Percentiles rank a stretch among this genome's conserved stretches.
These are phyloP conservation scores for Diaporthe citrichinensis DNA, from an alignment of 2,329 filamentous ascomycete genomes.

Conservation along the genomic window DNA sequence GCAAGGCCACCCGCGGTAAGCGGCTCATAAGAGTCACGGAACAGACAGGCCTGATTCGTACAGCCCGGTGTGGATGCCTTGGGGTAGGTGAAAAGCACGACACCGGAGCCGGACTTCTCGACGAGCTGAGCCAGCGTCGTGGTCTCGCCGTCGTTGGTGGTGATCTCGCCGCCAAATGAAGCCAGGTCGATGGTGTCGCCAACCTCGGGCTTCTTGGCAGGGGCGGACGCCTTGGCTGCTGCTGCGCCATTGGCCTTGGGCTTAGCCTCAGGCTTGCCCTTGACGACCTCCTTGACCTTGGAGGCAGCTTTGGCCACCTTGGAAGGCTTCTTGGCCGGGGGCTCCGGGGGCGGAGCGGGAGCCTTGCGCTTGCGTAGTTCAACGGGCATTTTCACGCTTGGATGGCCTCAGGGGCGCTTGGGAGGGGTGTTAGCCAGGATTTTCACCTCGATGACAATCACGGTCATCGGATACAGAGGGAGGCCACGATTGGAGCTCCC, in stretches of 20 bases:
- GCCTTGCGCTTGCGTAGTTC: constrained; percentile 75
- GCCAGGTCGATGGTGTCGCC: constrained; percentile 71
- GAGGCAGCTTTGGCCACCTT: constrained; percentile 55
- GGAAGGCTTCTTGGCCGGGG: constrained; percentile 62
- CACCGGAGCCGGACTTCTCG: constrained; percentile 85
- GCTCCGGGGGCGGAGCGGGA: constrained; percentile 60
- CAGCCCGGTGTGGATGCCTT: constrained; percentile 95
- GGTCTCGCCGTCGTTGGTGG: constrained; percentile 87
- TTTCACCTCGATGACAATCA: not conserved
- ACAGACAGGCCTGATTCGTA: constrained; percentile 92
- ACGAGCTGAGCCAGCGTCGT: constrained; percentile 86
- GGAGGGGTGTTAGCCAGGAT: constrained; percentile 27
- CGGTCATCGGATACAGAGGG: not conserved
- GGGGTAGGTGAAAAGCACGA: constrained; percentile 96
- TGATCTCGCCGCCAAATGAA: constrained; percentile 78
- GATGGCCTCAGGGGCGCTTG: not conserved
- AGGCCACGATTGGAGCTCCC: not conserved
- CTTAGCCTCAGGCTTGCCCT: constrained; percentile 45
- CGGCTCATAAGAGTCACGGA: constrained; percentile 86
- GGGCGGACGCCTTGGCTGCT: constrained; percentile 49
- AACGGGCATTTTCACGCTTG: constrained; percentile 63
- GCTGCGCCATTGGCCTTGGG: constrained; percentile 51
- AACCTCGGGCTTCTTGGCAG: constrained; percentile 60
- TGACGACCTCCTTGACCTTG: constrained; percentile 53
- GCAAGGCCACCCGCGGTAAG: constrained; percentile 84